Evolutionary conservation across 1,284 basidiomycete genomes (phyloP).

Genomic region (Marasmius tenuissimus): DNA sequence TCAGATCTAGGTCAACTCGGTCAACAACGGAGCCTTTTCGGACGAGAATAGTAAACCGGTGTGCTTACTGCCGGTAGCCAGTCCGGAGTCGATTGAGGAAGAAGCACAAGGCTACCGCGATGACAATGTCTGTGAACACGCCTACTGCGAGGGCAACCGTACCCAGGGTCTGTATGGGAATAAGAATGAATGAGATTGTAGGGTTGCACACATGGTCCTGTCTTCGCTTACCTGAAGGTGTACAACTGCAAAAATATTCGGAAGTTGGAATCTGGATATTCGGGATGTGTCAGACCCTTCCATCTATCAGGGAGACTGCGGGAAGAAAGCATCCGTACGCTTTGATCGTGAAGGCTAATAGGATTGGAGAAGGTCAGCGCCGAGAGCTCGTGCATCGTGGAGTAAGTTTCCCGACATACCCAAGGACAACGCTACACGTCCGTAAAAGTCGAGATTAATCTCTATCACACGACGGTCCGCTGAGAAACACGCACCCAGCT

Average conservation of each 20-base stretch:
- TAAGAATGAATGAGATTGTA: background rate
- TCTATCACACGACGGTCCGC: background rate
- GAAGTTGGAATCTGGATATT: slow-evolving; percentile 31
- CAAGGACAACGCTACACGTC: slow-evolving; percentile 29
- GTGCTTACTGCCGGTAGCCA: slow-evolving; percentile 39
- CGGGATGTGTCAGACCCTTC: background rate
- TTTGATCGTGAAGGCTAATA: slow-evolving; percentile 44
- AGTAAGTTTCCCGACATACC: slow-evolving; percentile 20
- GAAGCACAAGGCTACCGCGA: slow-evolving; percentile 48
- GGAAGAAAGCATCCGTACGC: slow-evolving; percentile 32
- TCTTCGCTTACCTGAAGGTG: slow-evolving; percentile 29
- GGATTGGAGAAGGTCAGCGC: background rate
- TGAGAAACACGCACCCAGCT: background rate
- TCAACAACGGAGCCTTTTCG: slow-evolving; percentile 1
- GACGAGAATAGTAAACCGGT: background rate
- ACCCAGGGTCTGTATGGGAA: slow-evolving; percentile 34
- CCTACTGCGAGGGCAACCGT: slow-evolving; percentile 42
- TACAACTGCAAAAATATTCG: slow-evolving; percentile 32
- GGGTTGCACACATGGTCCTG: background rate
- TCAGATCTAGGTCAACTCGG: slow-evolving; percentile 43
- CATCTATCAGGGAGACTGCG: background rate
- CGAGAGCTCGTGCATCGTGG: background rate
- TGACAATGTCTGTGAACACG: slow-evolving; percentile 46
- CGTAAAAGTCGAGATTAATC: background rate
- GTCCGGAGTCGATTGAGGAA: slow-evolving; percentile 53